These are phyloP conservation scores for Biancaea sappan DNA, from an alignment of 306 rosid species.

Conservation along the genomic window DNA sequence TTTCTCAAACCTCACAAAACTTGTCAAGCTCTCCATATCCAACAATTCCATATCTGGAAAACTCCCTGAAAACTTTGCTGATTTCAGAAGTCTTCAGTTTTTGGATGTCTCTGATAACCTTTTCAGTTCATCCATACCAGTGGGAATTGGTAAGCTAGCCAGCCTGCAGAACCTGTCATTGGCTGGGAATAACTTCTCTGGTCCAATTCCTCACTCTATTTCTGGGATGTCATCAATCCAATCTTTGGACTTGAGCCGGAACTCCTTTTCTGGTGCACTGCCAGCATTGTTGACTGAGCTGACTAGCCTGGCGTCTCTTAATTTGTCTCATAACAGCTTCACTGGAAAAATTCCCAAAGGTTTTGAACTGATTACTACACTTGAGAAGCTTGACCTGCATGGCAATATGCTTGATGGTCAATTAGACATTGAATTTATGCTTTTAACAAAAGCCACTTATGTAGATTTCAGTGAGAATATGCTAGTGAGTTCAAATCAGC, in stretches of 20 bases:
- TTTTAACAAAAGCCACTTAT: conserved; percentile 57
- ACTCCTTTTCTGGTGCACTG: conserved; percentile 70
- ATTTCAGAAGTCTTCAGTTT: conserved; percentile 71
- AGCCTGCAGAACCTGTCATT: conserved; percentile 75
- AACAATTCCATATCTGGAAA: conserved; percentile 79
- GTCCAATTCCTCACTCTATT: conserved; percentile 67
- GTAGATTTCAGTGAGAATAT: conserved; percentile 84
- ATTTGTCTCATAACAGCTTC: conserved; percentile 76
- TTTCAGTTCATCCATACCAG: conserved; percentile 67
- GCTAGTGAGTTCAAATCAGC: conserved; percentile 65
- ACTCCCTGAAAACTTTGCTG: conserved; percentile 64
- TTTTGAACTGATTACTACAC: conserved; percentile 64
- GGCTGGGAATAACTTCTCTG: conserved; percentile 89
- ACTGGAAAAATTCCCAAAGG: conserved; percentile 73
- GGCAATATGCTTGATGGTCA: conserved; percentile 81
- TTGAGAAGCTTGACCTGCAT: conserved; percentile 80
- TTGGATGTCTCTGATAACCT: conserved; percentile 83
- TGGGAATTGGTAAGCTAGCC: conserved; percentile 59
- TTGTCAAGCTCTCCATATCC: conserved; percentile 76
- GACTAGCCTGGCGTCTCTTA: conserved; percentile 61
- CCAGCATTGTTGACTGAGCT: conserved; percentile 64
- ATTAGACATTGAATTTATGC: conserved; percentile 63
- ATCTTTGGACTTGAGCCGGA: conserved; percentile 80
- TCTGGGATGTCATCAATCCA: conserved; percentile 69
- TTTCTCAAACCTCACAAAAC: conserved; percentile 80